phyloP scores from a whole-genome alignment of 257 asterid species.

The Jasminum sambac region DNA sequence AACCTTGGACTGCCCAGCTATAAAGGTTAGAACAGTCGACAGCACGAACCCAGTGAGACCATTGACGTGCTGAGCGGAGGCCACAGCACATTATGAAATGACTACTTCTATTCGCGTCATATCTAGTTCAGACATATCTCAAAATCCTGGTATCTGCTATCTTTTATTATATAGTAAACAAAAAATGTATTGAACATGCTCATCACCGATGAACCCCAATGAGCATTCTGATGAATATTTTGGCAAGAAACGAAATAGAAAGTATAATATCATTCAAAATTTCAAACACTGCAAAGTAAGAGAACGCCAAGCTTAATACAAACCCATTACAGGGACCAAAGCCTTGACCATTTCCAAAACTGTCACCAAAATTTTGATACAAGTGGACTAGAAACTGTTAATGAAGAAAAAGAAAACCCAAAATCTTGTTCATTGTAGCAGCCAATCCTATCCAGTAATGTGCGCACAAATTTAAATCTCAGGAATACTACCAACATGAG shows the following conservation, averaged over 20 bases:
- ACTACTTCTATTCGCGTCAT: not conserved
- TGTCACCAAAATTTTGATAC: not conserved
- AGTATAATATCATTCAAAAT: not conserved
- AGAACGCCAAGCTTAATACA: not conserved
- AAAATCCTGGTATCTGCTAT: not conserved
- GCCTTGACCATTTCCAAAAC: not conserved
- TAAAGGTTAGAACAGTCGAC: not conserved
- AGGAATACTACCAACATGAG: slow-evolving; percentile 27
- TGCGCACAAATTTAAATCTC: not conserved
- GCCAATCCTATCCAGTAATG: not conserved
- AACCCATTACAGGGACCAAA: slow-evolving; percentile 1
- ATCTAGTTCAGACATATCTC: not conserved
- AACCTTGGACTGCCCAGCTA: not conserved
- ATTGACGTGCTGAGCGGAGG: too few relatives aligned
- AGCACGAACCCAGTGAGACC: not conserved
- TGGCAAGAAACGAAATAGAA: not conserved
- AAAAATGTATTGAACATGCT: not conserved
- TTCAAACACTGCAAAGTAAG: not conserved
- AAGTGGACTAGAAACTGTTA: not conserved
- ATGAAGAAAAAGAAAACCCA: not conserved
- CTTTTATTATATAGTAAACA: not conserved
- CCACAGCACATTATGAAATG: not conserved
- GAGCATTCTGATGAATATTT: not conserved
- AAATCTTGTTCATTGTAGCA: not conserved
- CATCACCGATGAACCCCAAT: not conserved